A percentile compares a stretch with the other conserved stretches of the same genome.
Evolutionary conservation across 2,329 filamentous ascomycete genomes (phyloP).

Genomic region (Calonectria pauciramosa): DNA sequence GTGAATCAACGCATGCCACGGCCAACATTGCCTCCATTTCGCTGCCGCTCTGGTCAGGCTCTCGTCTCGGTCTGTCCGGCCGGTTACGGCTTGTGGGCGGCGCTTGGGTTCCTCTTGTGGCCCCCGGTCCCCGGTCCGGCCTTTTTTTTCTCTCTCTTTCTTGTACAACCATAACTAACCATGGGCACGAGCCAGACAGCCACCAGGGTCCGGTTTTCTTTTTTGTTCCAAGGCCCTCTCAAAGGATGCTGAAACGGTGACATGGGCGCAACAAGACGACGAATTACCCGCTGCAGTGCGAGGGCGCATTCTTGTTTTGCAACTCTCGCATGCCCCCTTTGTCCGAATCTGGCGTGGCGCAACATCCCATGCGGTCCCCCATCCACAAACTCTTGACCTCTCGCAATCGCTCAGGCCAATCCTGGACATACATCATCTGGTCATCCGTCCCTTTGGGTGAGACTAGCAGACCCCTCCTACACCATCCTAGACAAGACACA

Average conservation of each 20-base stretch:
- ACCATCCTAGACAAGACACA: slow-evolving; percentile 7
- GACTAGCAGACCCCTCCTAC: slow-evolving; percentile 18
- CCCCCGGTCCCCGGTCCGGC: slow-evolving; percentile 20
- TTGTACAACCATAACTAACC: not conserved
- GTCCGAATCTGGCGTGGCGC: slow-evolving; percentile 22
- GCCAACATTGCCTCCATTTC: slow-evolving; percentile 4
- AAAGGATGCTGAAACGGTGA: slow-evolving; percentile 3
- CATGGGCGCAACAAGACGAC: not conserved
- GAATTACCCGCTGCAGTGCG: not conserved
- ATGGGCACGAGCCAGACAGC: not conserved
- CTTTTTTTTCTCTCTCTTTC: not conserved
- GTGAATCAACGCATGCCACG: slow-evolving; percentile 10
- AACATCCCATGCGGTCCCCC: slow-evolving; percentile 19
- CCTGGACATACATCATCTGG: slow-evolving; percentile 16
- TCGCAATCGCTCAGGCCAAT: slow-evolving; percentile 9
- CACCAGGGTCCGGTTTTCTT: not conserved
- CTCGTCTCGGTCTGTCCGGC: slow-evolving; percentile 22
- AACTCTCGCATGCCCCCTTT: not conserved
- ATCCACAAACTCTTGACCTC: slow-evolving; percentile 7
- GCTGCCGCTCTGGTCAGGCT: not conserved
- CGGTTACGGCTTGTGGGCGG: slow-evolving; percentile 24
- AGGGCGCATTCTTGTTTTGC: not conserved
- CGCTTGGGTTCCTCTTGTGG: slow-evolving; percentile 8
- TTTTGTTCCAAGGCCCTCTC: not conserved
- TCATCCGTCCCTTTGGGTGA: slow-evolving; percentile 18